Percentiles rank a stretch among this genome's conserved stretches.
Conservation (phyloP, 768 basidiomycete genomes). For the Xerocomellus amylosporus region DNA sequence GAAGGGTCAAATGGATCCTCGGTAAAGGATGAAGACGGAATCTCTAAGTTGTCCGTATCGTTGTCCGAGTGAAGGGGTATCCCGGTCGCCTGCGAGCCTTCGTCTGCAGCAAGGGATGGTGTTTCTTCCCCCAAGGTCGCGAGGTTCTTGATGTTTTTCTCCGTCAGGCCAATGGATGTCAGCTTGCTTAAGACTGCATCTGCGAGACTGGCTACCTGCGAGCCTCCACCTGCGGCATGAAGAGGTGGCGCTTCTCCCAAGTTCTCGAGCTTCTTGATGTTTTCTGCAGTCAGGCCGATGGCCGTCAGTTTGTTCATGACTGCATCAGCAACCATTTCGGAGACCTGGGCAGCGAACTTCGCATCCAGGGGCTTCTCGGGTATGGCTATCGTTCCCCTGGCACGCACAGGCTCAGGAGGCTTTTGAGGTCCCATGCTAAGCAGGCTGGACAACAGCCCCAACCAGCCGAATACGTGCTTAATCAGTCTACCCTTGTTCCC, state of each 20-base stretch:
- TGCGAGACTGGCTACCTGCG: not conserved
- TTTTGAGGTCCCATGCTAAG: not conserved
- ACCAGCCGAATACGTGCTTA: not conserved
- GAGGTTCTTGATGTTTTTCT: not conserved
- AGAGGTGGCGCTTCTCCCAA: not conserved
- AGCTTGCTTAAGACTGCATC: not conserved
- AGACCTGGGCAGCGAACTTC: not conserved
- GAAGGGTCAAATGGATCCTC: not conserved
- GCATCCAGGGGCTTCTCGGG: not conserved
- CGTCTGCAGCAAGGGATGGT: not conserved
- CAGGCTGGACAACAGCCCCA: not conserved
- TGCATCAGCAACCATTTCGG: not conserved
- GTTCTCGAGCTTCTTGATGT: not conserved
- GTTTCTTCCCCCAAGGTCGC: not conserved
- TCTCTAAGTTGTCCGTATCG: not conserved
- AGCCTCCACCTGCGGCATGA: not conserved
- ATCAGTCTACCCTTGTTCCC: not conserved
- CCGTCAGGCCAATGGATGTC: not conserved
- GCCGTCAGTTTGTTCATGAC: not conserved
- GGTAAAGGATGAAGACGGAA: not conserved
- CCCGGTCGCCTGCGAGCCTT: not conserved
- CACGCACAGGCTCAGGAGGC: not conserved
- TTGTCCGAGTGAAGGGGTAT: not conserved
- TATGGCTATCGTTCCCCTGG: not conserved
- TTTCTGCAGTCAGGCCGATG: not conserved